Evolutionary conservation across 495 filamentous ascomycete genomes (phyloP).

Genomic region (Aspergillus bridgeri): DNA sequence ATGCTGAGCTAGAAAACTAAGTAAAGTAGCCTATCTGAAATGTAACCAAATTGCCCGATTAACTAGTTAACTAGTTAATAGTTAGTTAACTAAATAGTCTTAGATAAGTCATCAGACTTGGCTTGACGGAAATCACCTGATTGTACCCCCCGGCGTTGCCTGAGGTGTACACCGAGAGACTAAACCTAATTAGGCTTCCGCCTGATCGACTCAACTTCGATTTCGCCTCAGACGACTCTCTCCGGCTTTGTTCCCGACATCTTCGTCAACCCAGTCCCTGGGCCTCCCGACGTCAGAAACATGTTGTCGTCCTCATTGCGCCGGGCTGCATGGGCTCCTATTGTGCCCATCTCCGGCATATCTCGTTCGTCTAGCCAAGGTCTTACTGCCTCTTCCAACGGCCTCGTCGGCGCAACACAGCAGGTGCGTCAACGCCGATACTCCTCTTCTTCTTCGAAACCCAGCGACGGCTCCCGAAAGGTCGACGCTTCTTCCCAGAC

Average conservation of each 20-base stretch:
- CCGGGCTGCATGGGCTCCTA: slow-evolving; percentile 44
- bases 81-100: too few species aligned
- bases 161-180: slow-evolving; percentile 10
- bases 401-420: slow-evolving; percentile 30
- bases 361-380: slow-evolving; percentile 27
- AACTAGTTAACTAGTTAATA: too few species aligned
- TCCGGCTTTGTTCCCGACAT: slow-evolving; percentile 23
- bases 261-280: slow-evolving; percentile 24
- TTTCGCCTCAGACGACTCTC: slow-evolving; percentile 37
- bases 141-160: slow-evolving; percentile 4
- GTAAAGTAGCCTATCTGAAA: neutral
- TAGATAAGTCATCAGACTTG: neutral
- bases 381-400: slow-evolving; percentile 31
- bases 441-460: slow-evolving; percentile 53
- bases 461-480: slow-evolving; percentile 43
- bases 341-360: slow-evolving; percentile 36
- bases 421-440: slow-evolving; percentile 50
- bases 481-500: slow-evolving; percentile 41
- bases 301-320: slow-evolving; percentile 52
- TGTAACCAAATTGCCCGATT: too few species aligned
- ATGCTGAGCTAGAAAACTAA: neutral
- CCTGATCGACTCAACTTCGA: slow-evolving; percentile 43
- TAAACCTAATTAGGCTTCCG: slow-evolving; percentile 35
- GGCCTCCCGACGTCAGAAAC: slow-evolving; percentile 21
- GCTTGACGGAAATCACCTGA: slow-evolving; percentile 12